These are phyloP conservation scores for Naganishia liquefaciens DNA, from an alignment of 1,284 basidiomycete genomes.

Conservation along the genomic window DNA sequence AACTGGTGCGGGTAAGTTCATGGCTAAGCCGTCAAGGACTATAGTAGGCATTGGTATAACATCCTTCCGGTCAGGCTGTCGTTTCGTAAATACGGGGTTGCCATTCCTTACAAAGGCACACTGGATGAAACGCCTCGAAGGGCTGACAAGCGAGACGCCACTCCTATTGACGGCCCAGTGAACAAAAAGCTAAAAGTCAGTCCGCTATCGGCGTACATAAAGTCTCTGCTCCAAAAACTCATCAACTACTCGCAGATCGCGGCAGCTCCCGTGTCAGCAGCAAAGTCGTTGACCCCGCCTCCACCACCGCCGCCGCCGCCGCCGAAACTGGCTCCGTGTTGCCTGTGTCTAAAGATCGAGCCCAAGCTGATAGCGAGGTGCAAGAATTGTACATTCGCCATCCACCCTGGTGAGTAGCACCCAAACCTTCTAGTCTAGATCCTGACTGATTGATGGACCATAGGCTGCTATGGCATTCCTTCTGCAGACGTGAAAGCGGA, in stretches of 20 bases:
- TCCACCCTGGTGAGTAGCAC: constrained; percentile 65
- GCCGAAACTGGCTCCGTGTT: constrained; percentile 67
- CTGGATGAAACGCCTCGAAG: constrained; percentile 34
- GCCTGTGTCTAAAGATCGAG: constrained; percentile 72
- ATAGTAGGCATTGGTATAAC: neutral
- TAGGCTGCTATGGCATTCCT: constrained; percentile 67
- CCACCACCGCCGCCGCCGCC: constrained; percentile 47
- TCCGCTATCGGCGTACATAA: no score
- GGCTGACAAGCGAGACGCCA: constrained; percentile 73
- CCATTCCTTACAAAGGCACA: constrained; percentile 31
- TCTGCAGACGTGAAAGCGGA: constrained; percentile 64
- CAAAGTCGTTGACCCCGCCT: constrained; percentile 26
- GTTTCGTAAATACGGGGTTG: constrained; percentile 85
- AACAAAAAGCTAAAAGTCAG: constrained; percentile 70
- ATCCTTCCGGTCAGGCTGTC: constrained; percentile 13
- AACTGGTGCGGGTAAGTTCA: constrained; percentile 68
- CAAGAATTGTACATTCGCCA: constrained; percentile 70
- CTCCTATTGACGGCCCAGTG: constrained; percentile 64
- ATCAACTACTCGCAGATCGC: no score
- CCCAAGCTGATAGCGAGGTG: constrained; percentile 77
- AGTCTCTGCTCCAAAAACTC: no score
- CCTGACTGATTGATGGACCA: constrained; percentile 36
- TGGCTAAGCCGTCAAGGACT: constrained; percentile 45
- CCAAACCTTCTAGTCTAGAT: neutral
- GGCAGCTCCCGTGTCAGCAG: neutral